Percentiles rank a stretch among this genome's conserved stretches.
These are phyloP conservation scores for Craspedostauros australis DNA, from an alignment of 108 stramenopile genomes.

Conservation along the genomic window DNA sequence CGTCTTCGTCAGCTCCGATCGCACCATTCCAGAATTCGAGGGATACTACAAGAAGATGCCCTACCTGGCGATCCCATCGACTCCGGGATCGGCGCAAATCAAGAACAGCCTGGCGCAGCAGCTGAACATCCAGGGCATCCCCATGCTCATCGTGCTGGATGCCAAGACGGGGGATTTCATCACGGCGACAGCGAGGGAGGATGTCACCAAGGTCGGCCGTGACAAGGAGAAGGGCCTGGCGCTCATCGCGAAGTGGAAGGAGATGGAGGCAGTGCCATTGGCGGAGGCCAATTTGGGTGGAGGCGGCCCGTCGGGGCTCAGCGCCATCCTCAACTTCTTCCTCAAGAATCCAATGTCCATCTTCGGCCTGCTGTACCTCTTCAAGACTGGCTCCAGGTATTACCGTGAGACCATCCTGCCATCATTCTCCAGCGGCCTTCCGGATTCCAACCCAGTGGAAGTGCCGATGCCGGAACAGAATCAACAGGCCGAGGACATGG, in stretches of 20 bases:
- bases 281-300: constrained; percentile 25
- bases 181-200: constrained; percentile 33
- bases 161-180: constrained; percentile 65
- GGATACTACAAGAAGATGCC: constrained; percentile 70
- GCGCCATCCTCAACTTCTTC: constrained; percentile 38
- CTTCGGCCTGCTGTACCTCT: constrained; percentile 53
- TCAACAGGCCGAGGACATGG: no score
- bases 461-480: no score
- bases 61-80: constrained; percentile 45
- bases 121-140: constrained; percentile 61
- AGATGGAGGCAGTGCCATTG: constrained; percentile 42
- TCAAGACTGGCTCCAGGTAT: constrained; percentile 26
- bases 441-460: no score
- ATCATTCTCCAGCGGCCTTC: no score
- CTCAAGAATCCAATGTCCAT: constrained; percentile 53
- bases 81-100: constrained; percentile 29
- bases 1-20: constrained; percentile 63
- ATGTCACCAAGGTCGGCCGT: constrained; percentile 26
- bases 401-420: no score
- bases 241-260: constrained; percentile 45
- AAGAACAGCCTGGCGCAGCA: constrained; percentile 47
- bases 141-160: constrained; percentile 58
- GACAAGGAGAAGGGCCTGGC: constrained; percentile 25
- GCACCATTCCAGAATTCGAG: constrained; percentile 37
- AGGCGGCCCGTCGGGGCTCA: constrained; percentile 15